Evolutionary conservation across 129 eudicot genomes (phyloP).

Genomic region (Arctium lappa): DNA sequence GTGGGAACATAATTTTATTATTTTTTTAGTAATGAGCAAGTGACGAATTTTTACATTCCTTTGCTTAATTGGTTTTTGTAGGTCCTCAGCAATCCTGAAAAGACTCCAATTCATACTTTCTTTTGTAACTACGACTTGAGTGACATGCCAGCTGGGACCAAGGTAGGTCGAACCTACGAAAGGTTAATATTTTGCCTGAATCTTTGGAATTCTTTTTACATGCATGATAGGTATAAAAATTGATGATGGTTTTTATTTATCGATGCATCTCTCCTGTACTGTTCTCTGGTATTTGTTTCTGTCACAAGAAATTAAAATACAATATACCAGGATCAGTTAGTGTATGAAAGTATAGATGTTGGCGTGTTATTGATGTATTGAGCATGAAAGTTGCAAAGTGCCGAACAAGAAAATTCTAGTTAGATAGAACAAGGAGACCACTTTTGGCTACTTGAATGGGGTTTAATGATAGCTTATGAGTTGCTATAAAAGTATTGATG

Average conservation of each 20-base stretch:
- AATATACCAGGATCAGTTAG: too few relatives aligned
- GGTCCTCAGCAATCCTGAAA: constrained; percentile 97
- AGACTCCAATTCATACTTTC: constrained; percentile 94
- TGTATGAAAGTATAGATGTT: too few relatives aligned
- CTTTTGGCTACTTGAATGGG: too few relatives aligned
- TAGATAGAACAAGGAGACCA: too few relatives aligned
- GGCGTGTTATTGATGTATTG: too few relatives aligned
- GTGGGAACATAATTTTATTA: neutral
- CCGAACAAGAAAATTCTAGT: too few relatives aligned
- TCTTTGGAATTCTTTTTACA: neutral
- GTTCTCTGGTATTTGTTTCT: neutral
- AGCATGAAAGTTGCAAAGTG: too few relatives aligned
- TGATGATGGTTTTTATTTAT: neutral
- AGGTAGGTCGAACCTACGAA: constrained; percentile 40
- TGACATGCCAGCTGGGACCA: constrained; percentile 99
- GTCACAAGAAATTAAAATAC: neutral
- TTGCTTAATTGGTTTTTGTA: constrained; percentile 28
- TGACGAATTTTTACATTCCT: neutral
- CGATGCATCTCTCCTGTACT: neutral
- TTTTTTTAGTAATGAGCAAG: neutral
- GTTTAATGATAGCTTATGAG: too few relatives aligned
- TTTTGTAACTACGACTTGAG: constrained; percentile 91
- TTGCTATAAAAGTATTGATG: too few relatives aligned
- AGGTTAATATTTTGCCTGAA: neutral
- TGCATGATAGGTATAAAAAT: neutral